Evolutionary conservation across 2,329 filamentous ascomycete genomes (phyloP), one percentile per base, ranked within the genome.

Genomic region (Hypoxylon sp.): DNA sequence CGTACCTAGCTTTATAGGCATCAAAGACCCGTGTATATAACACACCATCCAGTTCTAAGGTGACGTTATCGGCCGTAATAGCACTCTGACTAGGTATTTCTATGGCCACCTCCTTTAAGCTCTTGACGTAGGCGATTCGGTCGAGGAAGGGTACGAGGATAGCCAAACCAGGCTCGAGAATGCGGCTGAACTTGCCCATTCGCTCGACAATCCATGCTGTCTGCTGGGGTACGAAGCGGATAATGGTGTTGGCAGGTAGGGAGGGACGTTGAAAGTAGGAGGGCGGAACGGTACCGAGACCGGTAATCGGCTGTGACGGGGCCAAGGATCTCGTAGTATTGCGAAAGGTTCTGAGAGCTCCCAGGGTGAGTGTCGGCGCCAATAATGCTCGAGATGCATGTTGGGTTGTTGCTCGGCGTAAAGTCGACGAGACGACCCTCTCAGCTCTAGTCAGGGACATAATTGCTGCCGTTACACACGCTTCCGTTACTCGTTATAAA

Each of bases 151-250:
- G 96, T 60, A 96, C 86, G 74, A 99, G 83, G 70, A 99, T 87
- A 22, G 96, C 94, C 69, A 99, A 85, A 63, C 96, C 96, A 3
- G 96, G 96, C 76, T 98, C 89, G 55, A 99, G 85, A 77, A 99
- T 98, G 67, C 94, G 89, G 83, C 93, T 92, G 84, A 97, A 99
- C 82, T 94, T 96, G 76, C 96, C 96, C 96, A 99, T 99, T 78
- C 96, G 94, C 88, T 99, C 96, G 63, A 99, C 96, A 66, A 99
- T 95, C 96, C 96, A 99, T 80, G 96, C 96, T 75, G 95, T 98
- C 85, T 99, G 96, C 83, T 99, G 96, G n/a, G 96, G 96, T 46
- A 99, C 96, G 82, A 98, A 99, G 67, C 95, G 93, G 75, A 99
- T 86, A 70, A 99, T 86, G 3, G 96, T 99, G 83, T 99, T 99